Base-by-base conservation (phyloP, 1,139 yeast genomes). In the Candida sanyaensis region DNA sequence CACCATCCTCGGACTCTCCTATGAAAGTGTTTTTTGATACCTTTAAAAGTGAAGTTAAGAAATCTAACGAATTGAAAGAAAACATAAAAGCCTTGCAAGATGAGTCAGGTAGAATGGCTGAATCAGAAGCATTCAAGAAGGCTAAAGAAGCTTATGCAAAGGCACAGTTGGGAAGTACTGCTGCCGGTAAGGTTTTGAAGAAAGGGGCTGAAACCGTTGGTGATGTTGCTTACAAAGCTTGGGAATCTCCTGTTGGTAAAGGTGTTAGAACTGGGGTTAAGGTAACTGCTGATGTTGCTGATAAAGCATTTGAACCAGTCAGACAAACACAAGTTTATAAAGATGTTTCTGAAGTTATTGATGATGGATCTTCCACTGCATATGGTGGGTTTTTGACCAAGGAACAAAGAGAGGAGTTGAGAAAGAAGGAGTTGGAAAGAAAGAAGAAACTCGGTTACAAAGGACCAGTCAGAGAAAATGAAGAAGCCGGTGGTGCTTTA, bases 171-270 rank as follows among this genome's bases (percentile, higher is more conserved):
- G 88, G 90, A 10, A 77, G 86, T 13, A 81, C 92, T 39, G 91
- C 91, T 37, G 89, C 96, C 8, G 92, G 96, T 3, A 82, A 86
- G 64, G 88, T 91, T 41, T 82, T 91, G 50, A 81, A 83, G 58
- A 88, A 88, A 69, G 93, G 98, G 2, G 97, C 98, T n/a, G 90
- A 88, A 60, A 95, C 86, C 32, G 90, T 93, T 29, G 99, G 97
- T 47, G 86, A 81, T 48, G 96, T 84, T 41, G 99, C 97, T 3
- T 78, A 81, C 41, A 86, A 86, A 53, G 97, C 98, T 0, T 95
- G 99, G 99, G 97, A 95, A 53, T 90, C 97, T 2, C 91, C 93
- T 31, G 88, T 93, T 42, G 93, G 96, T 54, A 85, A 86, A 67
- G 88, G 86, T 44, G 93, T 96, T 13, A 81, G 99, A 63, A 78